Evolutionary conservation across 2,329 filamentous ascomycete species (phyloP), one percentile per base, ranked within the genome.

Genomic region (Ascochyta koolunga): DNA sequence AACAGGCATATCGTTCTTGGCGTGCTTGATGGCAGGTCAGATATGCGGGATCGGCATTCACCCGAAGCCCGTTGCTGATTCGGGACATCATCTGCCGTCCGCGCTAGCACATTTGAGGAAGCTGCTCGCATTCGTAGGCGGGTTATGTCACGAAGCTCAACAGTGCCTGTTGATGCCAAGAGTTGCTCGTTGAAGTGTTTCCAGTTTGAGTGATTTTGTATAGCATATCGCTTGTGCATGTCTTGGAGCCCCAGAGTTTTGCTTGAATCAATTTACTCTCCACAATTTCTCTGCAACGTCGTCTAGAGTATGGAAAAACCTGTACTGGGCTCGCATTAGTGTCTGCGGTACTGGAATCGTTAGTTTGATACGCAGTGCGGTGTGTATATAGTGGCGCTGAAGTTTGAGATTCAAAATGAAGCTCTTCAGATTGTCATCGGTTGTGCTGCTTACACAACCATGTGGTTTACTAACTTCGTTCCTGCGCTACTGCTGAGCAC

Each of bases 41-140:
- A 49, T 13, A 27, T 54, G 56, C 40, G 51, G 66, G 64, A 67
- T 69, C 60, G 43, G 46, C 61, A 59, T 62, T 72, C 18, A 27
- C 19, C 69, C 70, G 70, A 56, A 44, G 65, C 62, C 68, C 68
- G 61, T 29, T 43, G 27, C 38, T 43, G 38, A 38, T 39, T 36
- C 13, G 7, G 48, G 38, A 56, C 43, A 25, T 60, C n/a, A 25
- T 27, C 61, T 55, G 54, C 25, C 4, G 43, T 24, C 24, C 51
- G 43, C n/a, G 22, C 35, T 37, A 37, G 21, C 19, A 50, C 42
- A 22, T 33, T 22, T 29, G 13, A 5, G 27, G 33, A 24, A 38
- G 49, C 42, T 53, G 41, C 19, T 35, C 22, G 15, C 41, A 4
- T 41, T 16, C 21, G 22, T n/a, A 36, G 32, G 15, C 27, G 5